Base-by-base conservation (phyloP, 768 basidiomycete species). In the Tylopilus rubrobrunneus region DNA sequence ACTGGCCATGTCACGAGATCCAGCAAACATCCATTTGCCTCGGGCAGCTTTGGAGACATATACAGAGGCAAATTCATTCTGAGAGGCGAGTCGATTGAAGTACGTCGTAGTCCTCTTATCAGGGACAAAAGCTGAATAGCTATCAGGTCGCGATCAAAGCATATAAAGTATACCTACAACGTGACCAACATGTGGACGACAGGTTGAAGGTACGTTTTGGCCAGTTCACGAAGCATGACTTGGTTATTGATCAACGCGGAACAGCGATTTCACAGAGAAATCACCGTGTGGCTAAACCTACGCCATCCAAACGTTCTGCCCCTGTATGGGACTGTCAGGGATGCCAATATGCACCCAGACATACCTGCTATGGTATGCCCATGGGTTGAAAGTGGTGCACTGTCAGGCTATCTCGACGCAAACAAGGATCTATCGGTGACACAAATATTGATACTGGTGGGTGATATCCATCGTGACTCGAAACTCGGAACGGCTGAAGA, bases 61-160 rank as follows among this genome's bases (percentile, higher is more conserved):
- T 52, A 39, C 7, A 45, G 7, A 31, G 51, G 51, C 4, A 45
- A 17, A 28, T 12, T 52, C 6, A 28, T 3, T 5, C 7, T 29
- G 19, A 31, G 7, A 1, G 44, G 44, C 9, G 45, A 23, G 28
- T 45, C 28, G 2, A 11, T 2, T 7, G 28, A 52, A 39, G 44
- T 52, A 9, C 12, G 44, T 45, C 19, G 12, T 25, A 19, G 7
- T 17, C 14, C 17, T 39, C 36, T 39, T 39, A 7, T 36, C 15
- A 23, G 4, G 36, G n/a, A 27, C 34, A 15, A 31, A 45, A 10
- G 28, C 43, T 31, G 15, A 28, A 31, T 21, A n/a, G 19, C 7
- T n/a, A 8, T 45, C 27, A 52, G 44, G 51, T 52, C 15, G 51
- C 51, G 17, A 45, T 52, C 19, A 52, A 52, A 8, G 51, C 12